A percentile compares a stretch with the other conserved stretches of the same genome.
Conservation (phyloP, 2,329 filamentous ascomycete genomes). For the Colletotrichum liriopes region DNA sequence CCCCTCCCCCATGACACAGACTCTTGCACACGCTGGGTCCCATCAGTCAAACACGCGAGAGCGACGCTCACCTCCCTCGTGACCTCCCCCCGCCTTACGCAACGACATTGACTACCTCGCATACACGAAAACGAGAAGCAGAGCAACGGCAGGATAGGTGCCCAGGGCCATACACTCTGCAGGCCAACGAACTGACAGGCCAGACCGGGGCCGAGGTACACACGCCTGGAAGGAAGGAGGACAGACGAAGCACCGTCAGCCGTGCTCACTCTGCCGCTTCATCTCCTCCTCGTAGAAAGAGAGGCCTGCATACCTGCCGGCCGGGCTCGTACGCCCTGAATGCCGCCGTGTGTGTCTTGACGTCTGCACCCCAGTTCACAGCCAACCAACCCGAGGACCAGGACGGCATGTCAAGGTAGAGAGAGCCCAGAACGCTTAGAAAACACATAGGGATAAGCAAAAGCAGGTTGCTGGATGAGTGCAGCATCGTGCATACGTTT, state of each 20-base stretch:
- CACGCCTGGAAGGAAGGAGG: no score
- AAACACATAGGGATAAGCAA: not conserved
- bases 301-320: not conserved
- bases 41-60: conserved; percentile 15
- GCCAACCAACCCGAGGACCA: not conserved
- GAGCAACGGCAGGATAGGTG: not conserved
- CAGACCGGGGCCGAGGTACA: no score
- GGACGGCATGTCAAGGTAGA: not conserved
- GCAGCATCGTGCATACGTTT: conserved; percentile 30
- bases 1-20: not conserved
- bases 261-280: not conserved
- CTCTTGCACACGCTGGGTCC: conserved; percentile 7
- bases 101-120: not conserved
- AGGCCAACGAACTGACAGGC: no score
- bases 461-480: not conserved
- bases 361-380: not conserved
- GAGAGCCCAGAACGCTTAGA: not conserved
- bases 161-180: no score
- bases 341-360: not conserved
- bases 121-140: not conserved
- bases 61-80: no score
- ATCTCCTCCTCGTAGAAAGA: not conserved
- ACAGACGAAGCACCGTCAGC: not conserved
- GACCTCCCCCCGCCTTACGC: not conserved
- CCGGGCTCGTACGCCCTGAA: not conserved